Base-by-base conservation (phyloP, 441 rosid species). In the Pelargonium australe region DNA sequence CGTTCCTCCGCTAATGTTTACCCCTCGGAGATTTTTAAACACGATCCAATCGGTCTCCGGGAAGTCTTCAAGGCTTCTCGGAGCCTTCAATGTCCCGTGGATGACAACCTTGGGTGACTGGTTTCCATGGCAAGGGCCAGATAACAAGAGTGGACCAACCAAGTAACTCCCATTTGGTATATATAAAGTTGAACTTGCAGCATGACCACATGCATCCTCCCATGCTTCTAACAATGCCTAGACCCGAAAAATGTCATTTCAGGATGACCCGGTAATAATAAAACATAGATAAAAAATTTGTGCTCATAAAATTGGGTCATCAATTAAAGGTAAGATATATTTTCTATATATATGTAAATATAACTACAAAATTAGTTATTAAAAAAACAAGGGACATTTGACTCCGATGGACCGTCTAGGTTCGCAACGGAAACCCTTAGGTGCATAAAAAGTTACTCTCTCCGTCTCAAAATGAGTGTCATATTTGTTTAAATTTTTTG, bases 181-280 rank as follows among this genome's bases (percentile, higher is more conserved):
- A 62, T 70, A 77, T 19, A 87, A 65, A 0, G 75, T 84, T 16
- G 92, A 67, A 9, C 70, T 68, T 23, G 72, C 79, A 1, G 14
- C 51, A 31, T 77, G 70, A 28, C 41, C 57, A 73, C 92, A 85
- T 41, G 89, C 89, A 0, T 84, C 86, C 16, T 76, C 66, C 90
- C 92, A 87, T 31, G 87, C 83, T 17, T 69, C 72, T 57, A 63
- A 20, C 67, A 86, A 83, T 60, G 87, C 84, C 91, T 86, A 58
- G 37, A 4, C 12, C 58, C 4, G 66, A 45, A 25, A 55, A 41
- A 17, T 11, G 62, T 8, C 41, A 44, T 44, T 8, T 2, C 8
- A 9, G 28, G n/a, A n/a, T n/a, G n/a, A n/a, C n/a, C n/a, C n/a
- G n/a, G n/a, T n/a, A n/a, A n/a, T n/a, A n/a, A n/a, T n/a, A n/a